Evolutionary conservation across 306 rosid species (phyloP).

Genomic region (Cicer bijugum): DNA sequence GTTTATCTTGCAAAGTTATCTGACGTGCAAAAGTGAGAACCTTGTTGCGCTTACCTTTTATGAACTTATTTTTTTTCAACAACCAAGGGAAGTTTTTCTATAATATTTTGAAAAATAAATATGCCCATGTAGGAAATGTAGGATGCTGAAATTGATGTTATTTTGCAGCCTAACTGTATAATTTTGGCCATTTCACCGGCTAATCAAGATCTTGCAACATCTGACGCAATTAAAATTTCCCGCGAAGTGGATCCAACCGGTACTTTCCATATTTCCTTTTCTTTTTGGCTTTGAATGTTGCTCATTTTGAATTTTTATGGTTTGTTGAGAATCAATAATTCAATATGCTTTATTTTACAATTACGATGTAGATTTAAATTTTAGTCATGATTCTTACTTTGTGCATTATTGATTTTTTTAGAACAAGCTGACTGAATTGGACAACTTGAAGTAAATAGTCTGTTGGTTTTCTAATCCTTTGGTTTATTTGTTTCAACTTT

Average conservation of each 20-base stretch:
- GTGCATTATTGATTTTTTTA: not conserved
- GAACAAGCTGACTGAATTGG: slow-evolving; percentile 18
- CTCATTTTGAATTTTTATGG: slow-evolving; percentile 27
- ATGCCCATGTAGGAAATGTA: slow-evolving; percentile 31
- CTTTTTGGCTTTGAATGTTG: not conserved
- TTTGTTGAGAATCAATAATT: slow-evolving; percentile 1
- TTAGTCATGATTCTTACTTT: slow-evolving; percentile 2
- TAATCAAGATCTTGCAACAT: slow-evolving; percentile 98
- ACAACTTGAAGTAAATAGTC: not conserved
- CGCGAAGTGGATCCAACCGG: slow-evolving; percentile 98
- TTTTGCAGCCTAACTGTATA: slow-evolving; percentile 88
- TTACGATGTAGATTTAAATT: not conserved
- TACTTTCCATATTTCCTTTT: slow-evolving; percentile 41
- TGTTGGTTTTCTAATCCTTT: slow-evolving; percentile 38
- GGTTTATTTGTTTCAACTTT: slow-evolving; percentile 40
- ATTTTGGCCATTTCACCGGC: slow-evolving; percentile 96
- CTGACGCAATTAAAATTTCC: slow-evolving; percentile 95
- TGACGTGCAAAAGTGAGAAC: slow-evolving; percentile 8
- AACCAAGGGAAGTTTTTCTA: not conserved
- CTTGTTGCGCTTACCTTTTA: slow-evolving; percentile 12
- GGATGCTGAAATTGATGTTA: slow-evolving; percentile 41
- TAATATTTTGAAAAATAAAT: not conserved
- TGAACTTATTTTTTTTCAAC: slow-evolving; percentile 16
- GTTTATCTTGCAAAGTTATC: slow-evolving; percentile 3
- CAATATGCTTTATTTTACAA: slow-evolving; percentile 16